Percentiles rank a stretch among this genome's conserved stretches.
These are phyloP conservation scores for Xylaria sp. DNA, from an alignment of 495 filamentous ascomycete species.

Conservation along the genomic window DNA sequence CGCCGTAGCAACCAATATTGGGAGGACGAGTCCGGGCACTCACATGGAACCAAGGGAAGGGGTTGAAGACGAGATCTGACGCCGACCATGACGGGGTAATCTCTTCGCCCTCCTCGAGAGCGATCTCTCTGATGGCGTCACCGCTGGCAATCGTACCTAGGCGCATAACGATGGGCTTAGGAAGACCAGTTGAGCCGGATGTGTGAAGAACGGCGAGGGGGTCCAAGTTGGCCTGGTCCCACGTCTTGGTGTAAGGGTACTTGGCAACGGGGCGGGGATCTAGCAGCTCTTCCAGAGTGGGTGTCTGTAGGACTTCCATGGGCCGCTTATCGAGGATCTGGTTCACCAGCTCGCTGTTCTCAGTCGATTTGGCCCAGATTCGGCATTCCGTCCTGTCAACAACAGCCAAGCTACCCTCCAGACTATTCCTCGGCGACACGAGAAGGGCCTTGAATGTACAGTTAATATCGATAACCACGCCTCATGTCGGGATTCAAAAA, in stretches of 20 bases:
- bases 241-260: slow-evolving; percentile 49
- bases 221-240: slow-evolving; percentile 51
- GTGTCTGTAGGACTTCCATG: slow-evolving; percentile 30
- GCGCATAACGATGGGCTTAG: slow-evolving; percentile 58
- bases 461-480: neutral
- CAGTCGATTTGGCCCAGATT: slow-evolving; percentile 37
- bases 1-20: neutral
- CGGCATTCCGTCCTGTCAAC: slow-evolving; percentile 48
- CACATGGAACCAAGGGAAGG: slow-evolving; percentile 32
- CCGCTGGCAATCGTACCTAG: slow-evolving; percentile 54
- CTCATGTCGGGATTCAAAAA: neutral
- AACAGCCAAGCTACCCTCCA: slow-evolving; percentile 47
- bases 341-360: slow-evolving; percentile 44
- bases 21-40: neutral
- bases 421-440: slow-evolving; percentile 50
- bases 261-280: slow-evolving; percentile 35
- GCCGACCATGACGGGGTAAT: slow-evolving; percentile 28
- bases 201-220: slow-evolving; percentile 60
- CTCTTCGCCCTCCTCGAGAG: slow-evolving; percentile 28
- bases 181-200: slow-evolving; percentile 62
- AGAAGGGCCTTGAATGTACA: slow-evolving; percentile 27
- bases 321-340: slow-evolving; percentile 41
- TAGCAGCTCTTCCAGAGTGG: slow-evolving; percentile 23
- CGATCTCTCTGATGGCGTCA: slow-evolving; percentile 41
- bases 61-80: slow-evolving; percentile 29